Percentiles rank a stretch among this genome's conserved stretches.
Conservation (phyloP, 345 rosid species). For the Physaria fendleri region DNA sequence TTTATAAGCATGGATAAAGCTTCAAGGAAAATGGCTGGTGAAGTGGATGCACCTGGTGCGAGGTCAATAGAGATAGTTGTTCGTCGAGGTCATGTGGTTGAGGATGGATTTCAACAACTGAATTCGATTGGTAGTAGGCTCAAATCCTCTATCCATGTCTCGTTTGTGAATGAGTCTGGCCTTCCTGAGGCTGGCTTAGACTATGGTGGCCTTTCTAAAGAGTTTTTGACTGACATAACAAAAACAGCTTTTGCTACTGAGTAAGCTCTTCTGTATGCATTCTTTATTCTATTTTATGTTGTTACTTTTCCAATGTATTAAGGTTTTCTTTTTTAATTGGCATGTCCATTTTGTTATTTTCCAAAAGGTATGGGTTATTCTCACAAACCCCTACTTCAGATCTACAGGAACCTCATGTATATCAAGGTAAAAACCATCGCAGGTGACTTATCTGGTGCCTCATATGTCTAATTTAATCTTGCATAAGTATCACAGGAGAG, state of each 20-base stretch:
- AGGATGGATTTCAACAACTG: conserved; percentile 86
- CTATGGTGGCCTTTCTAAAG: conserved; percentile 95
- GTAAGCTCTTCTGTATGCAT: conserved; percentile 44
- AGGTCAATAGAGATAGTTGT: conserved; percentile 78
- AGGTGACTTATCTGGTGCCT: conserved; percentile 8
- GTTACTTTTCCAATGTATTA: conserved; percentile 10
- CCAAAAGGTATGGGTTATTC: conserved; percentile 74
- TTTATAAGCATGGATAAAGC: conserved; percentile 87
- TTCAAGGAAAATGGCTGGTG: conserved; percentile 86
- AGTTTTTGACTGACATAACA: conserved; percentile 91
- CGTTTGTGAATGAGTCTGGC: conserved; percentile 94
- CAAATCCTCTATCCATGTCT: conserved; percentile 88
- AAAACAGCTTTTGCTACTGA: conserved; percentile 87
- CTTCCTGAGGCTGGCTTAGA: conserved; percentile 98
- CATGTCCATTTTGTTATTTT: conserved; percentile 11
- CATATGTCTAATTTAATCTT: conserved; percentile 2
- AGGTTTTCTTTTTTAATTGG: background rate
- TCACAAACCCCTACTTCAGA: conserved; percentile 81
- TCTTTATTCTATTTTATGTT: conserved; percentile 2
- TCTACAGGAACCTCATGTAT: conserved; percentile 85
- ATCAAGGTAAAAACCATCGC: conserved; percentile 69
- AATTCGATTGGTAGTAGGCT: conserved; percentile 77
- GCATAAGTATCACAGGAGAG: conserved; percentile 3
- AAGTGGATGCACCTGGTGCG: conserved; percentile 75
- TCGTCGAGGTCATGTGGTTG: conserved; percentile 85